phyloP scores from a whole-genome alignment of 768 basidiomycete species.

The Auricularia sp. region DNA sequence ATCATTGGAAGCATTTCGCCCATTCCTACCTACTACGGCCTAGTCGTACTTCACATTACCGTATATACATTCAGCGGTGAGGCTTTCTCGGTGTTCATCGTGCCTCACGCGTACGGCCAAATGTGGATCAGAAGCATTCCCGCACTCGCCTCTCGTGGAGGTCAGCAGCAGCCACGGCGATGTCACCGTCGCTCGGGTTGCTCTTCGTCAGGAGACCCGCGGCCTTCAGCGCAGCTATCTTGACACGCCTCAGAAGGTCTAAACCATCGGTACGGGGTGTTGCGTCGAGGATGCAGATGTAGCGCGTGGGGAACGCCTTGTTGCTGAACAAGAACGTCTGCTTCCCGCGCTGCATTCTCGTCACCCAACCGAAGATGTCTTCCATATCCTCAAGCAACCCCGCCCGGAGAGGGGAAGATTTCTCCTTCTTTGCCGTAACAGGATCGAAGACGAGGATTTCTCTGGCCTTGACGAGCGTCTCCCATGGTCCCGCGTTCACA shows the following conservation, averaged over 20 bases:
- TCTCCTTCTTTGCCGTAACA: background rate
- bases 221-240: background rate
- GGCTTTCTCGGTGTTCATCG: too few species aligned
- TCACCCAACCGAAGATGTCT: background rate
- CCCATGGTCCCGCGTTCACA: background rate
- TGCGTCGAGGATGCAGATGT: background rate
- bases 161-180: background rate
- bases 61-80: too few species aligned
- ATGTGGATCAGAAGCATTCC: background rate
- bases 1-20: too few species aligned
- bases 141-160: background rate
- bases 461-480: background rate
- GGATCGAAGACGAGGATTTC: background rate
- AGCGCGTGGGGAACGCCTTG: background rate
- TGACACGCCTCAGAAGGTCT: background rate
- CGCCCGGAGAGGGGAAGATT: background rate
- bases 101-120: too few species aligned
- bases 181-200: background rate
- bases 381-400: background rate
- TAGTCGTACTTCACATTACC: too few species aligned
- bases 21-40: too few species aligned
- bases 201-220: background rate
- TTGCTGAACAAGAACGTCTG: background rate
- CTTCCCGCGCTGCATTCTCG: background rate
- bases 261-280: background rate